phyloP scores from a whole-genome alignment of 495 filamentous ascomycete genomes.

The Podospora pseudocomata region DNA sequence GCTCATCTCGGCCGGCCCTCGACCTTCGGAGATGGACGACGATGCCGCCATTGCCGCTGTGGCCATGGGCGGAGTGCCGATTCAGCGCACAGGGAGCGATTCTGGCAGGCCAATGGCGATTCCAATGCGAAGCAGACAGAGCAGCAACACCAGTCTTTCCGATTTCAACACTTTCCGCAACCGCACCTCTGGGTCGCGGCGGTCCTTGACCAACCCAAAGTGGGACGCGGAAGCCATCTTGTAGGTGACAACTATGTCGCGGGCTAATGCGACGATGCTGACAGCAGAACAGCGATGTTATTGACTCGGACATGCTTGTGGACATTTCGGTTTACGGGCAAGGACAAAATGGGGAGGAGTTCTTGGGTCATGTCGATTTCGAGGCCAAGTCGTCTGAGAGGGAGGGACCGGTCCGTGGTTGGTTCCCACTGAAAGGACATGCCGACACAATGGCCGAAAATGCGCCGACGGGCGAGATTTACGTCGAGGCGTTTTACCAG shows the following conservation, averaged over 20 bases:
- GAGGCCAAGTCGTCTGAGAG: constrained; percentile 59
- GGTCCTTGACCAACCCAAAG: constrained; percentile 78
- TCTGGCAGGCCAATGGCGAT: constrained; percentile 83
- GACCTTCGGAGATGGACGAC: constrained; percentile 48
- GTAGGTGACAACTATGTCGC: constrained; percentile 51
- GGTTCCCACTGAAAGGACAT: constrained; percentile 74
- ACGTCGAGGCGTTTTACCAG: constrained; percentile 80
- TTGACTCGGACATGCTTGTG: constrained; percentile 85
- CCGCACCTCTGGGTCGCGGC: constrained; percentile 35
- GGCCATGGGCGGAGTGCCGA: constrained; percentile 54
- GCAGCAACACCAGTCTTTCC: constrained; percentile 79
- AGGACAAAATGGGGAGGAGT: constrained; percentile 72
- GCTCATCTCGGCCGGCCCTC: constrained; percentile 84
- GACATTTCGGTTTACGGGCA: constrained; percentile 94
- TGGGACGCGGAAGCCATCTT: constrained; percentile 96
- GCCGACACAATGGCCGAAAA: constrained; percentile 51
- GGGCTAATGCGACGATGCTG: constrained; percentile 25
- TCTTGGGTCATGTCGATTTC: constrained; percentile 85
- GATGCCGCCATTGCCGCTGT: constrained; percentile 39
- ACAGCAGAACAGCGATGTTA: constrained; percentile 69
- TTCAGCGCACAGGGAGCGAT: constrained; percentile 66
- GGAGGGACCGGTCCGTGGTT: constrained; percentile 71
- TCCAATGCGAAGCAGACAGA: constrained; percentile 91
- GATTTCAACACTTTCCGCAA: constrained; percentile 68
- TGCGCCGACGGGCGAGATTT: constrained; percentile 82